Evolutionary conservation across 139 green algal species (phyloP), one percentile per base, ranked within the genome.

Genomic region (Penium margaritaceum): DNA sequence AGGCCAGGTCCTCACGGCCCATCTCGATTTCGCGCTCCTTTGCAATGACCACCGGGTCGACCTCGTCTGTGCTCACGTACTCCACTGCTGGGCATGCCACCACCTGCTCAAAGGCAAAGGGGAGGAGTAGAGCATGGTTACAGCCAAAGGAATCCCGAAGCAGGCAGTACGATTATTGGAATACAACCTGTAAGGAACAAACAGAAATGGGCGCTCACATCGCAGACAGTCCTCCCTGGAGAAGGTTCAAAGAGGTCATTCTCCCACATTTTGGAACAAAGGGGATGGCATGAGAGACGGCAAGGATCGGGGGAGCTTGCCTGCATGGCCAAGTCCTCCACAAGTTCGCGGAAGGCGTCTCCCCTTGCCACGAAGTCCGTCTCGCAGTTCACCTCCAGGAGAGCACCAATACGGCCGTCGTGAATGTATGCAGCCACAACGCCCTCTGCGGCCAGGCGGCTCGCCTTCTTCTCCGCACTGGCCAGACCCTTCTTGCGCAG

Each of bases 381-480:
- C 85, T 99, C 94, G 83, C 94, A 97, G 89, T 97, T 99, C 29
- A 88, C 73, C 74, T 88, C 83, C 0, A 85, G 15, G 9, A 88
- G 46, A 0, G 86, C 83, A 27, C 83, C 83, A 33, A 88, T 78
- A 32, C 84, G 85, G 64, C 83, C 88, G 79, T 91, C 85, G 85
- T 99, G 94, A 83, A 99, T 95, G 88, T 99, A 98, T 17, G 77
- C 66, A 27, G 70, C 78, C 1, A 97, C 74, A 3, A 81, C 79
- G 61, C 91, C 91, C 78, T 97, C 91, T 5, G 90, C 77, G 2
- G 94, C 94, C 5, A 96, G 75, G 65, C 94, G 90, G 71, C 87
- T 84, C 1, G 89, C 83, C 89, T 98, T 98, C 89, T 98, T 98
- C 84, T 95, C 92, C 0, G 94, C 94, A 2, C 80, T 88, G n/a